These are phyloP conservation scores for Ophiostoma australiae DNA, from an alignment of 2,329 filamentous ascomycete species.

Conservation along the genomic window DNA sequence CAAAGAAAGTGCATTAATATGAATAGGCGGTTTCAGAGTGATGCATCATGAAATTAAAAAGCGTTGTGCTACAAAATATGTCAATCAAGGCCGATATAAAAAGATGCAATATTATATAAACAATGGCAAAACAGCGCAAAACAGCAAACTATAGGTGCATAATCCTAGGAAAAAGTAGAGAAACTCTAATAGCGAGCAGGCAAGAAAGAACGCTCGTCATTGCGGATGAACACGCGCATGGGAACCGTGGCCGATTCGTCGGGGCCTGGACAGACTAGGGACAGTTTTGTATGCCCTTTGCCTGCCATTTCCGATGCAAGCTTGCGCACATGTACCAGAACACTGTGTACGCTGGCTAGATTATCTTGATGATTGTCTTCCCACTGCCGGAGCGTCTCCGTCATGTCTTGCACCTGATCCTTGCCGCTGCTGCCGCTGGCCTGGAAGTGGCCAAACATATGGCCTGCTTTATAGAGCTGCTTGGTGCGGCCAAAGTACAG, in stretches of 20 bases:
- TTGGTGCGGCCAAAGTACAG: slow-evolving; percentile 28
- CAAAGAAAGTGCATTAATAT: background rate
- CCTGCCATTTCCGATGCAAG: background rate
- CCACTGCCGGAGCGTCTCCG: background rate
- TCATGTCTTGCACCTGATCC: background rate
- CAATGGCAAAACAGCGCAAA: background rate
- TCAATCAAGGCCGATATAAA: background rate
- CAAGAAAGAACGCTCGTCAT: background rate
- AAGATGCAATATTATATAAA: background rate
- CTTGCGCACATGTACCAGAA: background rate
- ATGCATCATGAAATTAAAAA: background rate
- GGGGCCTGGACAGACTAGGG: background rate
- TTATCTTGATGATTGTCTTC: background rate
- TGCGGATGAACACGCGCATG: background rate
- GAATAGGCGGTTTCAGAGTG: background rate
- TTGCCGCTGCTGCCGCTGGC: background rate
- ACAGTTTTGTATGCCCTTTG: background rate
- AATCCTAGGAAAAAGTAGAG: background rate
- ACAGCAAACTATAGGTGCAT: background rate
- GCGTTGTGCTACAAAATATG: background rate
- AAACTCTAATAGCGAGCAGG: background rate
- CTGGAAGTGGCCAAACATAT: slow-evolving; percentile 23
- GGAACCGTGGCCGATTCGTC: background rate
- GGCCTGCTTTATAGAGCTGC: slow-evolving; percentile 25
- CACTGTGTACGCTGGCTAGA: background rate